Evolutionary conservation across 257 asterid genomes (phyloP).

Genomic region (Fraxinus cuspidata): DNA sequence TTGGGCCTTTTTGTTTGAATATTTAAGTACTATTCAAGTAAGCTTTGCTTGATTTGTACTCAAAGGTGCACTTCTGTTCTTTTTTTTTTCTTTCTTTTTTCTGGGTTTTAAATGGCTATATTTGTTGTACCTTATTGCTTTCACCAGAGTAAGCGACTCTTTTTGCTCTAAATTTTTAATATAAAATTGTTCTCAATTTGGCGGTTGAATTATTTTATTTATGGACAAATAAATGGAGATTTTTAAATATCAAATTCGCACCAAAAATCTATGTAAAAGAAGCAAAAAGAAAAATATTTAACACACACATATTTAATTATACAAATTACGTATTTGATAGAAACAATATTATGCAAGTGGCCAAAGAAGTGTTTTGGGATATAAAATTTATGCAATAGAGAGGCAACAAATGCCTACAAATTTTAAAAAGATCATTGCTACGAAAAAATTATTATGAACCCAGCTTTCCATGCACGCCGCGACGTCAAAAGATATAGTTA

Average conservation of each 20-base stretch:
- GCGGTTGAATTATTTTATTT: neutral
- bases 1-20: constrained; percentile 16
- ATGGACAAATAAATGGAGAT: too few species aligned
- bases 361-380: too few species aligned
- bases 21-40: constrained; percentile 4
- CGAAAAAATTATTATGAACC: neutral
- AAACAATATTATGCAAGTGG: too few species aligned
- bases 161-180: neutral
- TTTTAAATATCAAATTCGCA: too few species aligned
- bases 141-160: neutral
- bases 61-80: constrained; percentile 26
- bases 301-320: too few species aligned
- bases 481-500: neutral
- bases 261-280: neutral
- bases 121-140: neutral
- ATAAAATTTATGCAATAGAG: too few species aligned
- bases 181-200: neutral
- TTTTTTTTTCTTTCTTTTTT: neutral
- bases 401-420: too few species aligned
- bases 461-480: neutral
- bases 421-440: neutral
- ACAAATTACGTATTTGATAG: too few species aligned
- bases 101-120: neutral
- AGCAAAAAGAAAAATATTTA: neutral
- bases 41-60: constrained; percentile 33